A percentile compares a stretch with the other conserved stretches of the same genome.
Conservation (phyloP, 2,329 filamentous ascomycete species). For the Hypoxylon sp. region DNA sequence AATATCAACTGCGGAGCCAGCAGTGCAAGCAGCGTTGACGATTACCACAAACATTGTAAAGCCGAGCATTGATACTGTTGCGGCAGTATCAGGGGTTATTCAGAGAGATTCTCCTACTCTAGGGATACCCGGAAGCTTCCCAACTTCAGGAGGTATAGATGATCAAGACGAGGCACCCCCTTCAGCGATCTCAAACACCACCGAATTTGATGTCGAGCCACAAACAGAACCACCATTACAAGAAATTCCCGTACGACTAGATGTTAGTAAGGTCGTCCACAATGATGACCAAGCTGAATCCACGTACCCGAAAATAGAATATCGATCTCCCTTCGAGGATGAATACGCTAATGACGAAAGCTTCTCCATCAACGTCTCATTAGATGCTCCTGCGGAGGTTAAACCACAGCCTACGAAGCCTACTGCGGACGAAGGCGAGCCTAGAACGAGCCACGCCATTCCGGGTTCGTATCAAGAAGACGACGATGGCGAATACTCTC, state of each 20-base stretch:
- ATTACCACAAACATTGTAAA: slow-evolving; percentile 43
- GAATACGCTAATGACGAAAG: slow-evolving; percentile 58
- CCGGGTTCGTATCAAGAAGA: slow-evolving; percentile 56
- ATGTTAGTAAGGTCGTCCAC: slow-evolving; percentile 42
- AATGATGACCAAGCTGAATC: slow-evolving; percentile 48
- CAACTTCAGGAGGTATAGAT: slow-evolving; percentile 58
- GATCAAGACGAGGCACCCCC: slow-evolving; percentile 65
- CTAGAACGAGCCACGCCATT: slow-evolving; percentile 46
- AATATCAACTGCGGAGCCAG: slow-evolving; percentile 39
- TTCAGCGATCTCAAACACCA: slow-evolving; percentile 74
- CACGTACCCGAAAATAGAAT: slow-evolving; percentile 58
- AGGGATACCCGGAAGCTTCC: slow-evolving; percentile 76
- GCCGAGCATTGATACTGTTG: slow-evolving; percentile 29
- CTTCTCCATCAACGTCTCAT: slow-evolving; percentile 59
- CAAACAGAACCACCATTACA: slow-evolving; percentile 70
- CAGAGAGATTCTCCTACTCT: slow-evolving; percentile 74
- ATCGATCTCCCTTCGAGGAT: slow-evolving; percentile 67
- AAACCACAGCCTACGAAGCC: slow-evolving; percentile 47
- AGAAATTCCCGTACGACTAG: slow-evolving; percentile 49
- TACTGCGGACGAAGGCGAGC: slow-evolving; percentile 50
- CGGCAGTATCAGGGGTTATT: slow-evolving; percentile 19
- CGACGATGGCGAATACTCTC: slow-evolving; percentile 57
- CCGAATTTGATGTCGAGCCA: slow-evolving; percentile 81
- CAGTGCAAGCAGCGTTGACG: slow-evolving; percentile 42
- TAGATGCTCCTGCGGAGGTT: slow-evolving; percentile 56